These are phyloP conservation scores for Eremothecium cymbalariae DNA, from an alignment of 1,139 yeast species.

Conservation along the genomic window DNA sequence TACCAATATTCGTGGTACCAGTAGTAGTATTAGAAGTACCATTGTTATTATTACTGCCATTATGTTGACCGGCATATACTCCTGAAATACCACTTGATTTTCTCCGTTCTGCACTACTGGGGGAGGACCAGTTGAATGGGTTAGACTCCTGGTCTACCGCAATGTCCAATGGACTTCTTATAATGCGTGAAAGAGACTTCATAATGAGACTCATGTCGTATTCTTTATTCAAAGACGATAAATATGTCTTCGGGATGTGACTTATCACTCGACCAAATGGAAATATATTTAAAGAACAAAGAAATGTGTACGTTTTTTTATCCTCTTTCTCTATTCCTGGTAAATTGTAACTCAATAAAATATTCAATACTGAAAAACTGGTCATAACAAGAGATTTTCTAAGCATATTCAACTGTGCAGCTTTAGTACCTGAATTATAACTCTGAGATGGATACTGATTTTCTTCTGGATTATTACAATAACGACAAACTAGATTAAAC, in stretches of 20 bases:
- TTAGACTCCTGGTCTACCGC: conserved; percentile 35
- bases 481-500: conserved; percentile 49
- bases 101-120: background rate
- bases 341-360: conserved; percentile 58
- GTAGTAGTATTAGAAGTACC: conserved; percentile 6
- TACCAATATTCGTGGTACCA: conserved; percentile 7
- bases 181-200: conserved; percentile 39
- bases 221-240: conserved; percentile 48
- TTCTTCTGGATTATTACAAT: conserved; percentile 27
- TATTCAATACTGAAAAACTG: conserved; percentile 53
- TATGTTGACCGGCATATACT: conserved; percentile 12
- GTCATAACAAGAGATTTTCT: conserved; percentile 48
- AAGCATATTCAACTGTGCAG: conserved; percentile 19
- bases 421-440: conserved; percentile 2
- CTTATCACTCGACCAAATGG: conserved; percentile 31
- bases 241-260: conserved; percentile 45
- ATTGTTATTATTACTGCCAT: conserved; percentile 8
- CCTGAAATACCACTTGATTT: background rate
- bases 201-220: conserved; percentile 44
- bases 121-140: conserved; percentile 28
- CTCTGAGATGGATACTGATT: conserved; percentile 17
- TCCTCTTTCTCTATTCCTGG: conserved; percentile 41
- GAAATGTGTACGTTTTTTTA: conserved; percentile 32
- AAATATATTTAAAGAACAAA: conserved; percentile 35
- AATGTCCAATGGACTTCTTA: conserved; percentile 40